A percentile compares a stretch with the other conserved stretches of the same genome.
Conservation (phyloP, 2,329 filamentous ascomycete genomes). For the Paecilomyces sp. region DNA sequence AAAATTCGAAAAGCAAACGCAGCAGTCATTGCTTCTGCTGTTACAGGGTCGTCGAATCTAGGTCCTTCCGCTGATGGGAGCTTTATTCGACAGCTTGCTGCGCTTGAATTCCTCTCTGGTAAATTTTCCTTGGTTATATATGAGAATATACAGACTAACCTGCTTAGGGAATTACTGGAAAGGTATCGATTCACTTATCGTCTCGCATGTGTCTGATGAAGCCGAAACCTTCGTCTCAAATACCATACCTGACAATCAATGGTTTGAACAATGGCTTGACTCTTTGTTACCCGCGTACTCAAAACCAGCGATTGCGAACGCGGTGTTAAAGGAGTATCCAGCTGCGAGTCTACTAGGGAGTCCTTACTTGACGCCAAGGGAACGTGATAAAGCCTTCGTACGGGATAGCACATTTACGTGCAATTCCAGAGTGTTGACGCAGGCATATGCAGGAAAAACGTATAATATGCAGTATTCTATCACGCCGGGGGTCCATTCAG, state of each 20-base stretch:
- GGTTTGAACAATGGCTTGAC: conserved; percentile 25
- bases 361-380: conserved; percentile 19
- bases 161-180: conserved; percentile 24
- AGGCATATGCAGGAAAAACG: conserved; percentile 27
- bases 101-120: conserved; percentile 21
- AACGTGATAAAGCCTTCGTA: conserved; percentile 22
- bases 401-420: conserved; percentile 25
- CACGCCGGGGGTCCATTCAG: conserved; percentile 33
- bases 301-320: conserved; percentile 15
- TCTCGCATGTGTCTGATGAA: conserved; percentile 29
- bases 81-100: conserved; percentile 24
- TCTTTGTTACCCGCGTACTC: conserved; percentile 27
- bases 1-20: conserved; percentile 19
- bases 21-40: conserved; percentile 13
- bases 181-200: conserved; percentile 19
- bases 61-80: conserved; percentile 27
- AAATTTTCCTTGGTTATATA: not conserved
- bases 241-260: conserved; percentile 15
- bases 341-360: conserved; percentile 8
- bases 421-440: conserved; percentile 27
- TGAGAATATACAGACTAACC: not conserved
- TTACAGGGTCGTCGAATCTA: conserved; percentile 20
- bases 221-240: conserved; percentile 19
- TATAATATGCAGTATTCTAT: conserved; percentile 38
- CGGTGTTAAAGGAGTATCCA: conserved; percentile 23